These are phyloP conservation scores for Ceratocystis cacaofunesta DNA, from an alignment of 2,329 filamentous ascomycete genomes.

Conservation along the genomic window DNA sequence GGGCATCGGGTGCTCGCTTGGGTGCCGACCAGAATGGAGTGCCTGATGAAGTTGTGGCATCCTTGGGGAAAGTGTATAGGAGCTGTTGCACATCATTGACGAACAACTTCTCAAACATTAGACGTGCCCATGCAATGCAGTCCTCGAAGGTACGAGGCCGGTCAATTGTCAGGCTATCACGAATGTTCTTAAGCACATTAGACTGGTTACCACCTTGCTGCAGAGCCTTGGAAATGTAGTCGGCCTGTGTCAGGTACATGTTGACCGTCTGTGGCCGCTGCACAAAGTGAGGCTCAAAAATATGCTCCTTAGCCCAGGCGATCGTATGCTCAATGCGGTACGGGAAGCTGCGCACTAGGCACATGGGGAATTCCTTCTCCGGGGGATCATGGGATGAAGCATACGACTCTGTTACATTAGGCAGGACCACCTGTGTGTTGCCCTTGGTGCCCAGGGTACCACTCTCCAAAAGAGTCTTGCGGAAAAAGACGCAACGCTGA, in stretches of 20 bases:
- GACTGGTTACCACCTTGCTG: constrained; percentile 94
- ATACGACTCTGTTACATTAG: constrained; percentile 86
- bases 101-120: constrained; percentile 91
- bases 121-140: constrained; percentile 88
- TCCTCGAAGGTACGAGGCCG: constrained; percentile 89
- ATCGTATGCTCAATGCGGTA: constrained; percentile 99
- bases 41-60: constrained; percentile 73
- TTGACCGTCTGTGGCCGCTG: constrained; percentile 91
- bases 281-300: constrained; percentile 89
- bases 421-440: constrained; percentile 91
- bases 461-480: constrained; percentile 88
- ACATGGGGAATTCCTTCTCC: constrained; percentile 98
- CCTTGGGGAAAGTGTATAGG: constrained; percentile 93
- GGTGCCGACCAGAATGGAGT: constrained; percentile 96
- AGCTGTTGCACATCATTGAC: constrained; percentile 94
- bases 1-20: constrained; percentile 82
- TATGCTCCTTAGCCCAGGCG: constrained; percentile 80
- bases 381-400: constrained; percentile 89
- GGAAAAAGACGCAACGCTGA: constrained; percentile 93
- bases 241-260: constrained; percentile 77
- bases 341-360: constrained; percentile 89
- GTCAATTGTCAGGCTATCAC: constrained; percentile 79
- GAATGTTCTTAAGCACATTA: constrained; percentile 76
- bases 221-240: constrained; percentile 73
- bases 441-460: constrained; percentile 98